Evolutionary conservation across 1,284 basidiomycete species (phyloP).

Genomic region (Tilletia horrida): DNA sequence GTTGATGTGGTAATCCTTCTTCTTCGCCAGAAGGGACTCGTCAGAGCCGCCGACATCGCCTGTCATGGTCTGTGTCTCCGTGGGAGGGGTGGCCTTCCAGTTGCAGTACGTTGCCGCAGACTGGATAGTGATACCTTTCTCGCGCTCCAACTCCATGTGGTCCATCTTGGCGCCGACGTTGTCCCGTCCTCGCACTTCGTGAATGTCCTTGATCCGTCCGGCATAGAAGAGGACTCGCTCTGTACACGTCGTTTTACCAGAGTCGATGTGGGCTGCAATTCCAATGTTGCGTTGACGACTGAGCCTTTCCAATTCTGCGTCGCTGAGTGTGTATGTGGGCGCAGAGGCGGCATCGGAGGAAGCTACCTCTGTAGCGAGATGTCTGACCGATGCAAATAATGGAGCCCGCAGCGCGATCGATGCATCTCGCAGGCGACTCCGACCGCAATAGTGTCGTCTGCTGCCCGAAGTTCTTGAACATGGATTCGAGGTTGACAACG

Average conservation of each 20-base stretch:
- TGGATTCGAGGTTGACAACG: too few relatives aligned
- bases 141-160: constrained; percentile 80
- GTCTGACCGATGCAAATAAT: background rate
- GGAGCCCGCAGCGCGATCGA: background rate
- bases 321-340: background rate
- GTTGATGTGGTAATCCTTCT: constrained; percentile 63
- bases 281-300: constrained; percentile 57
- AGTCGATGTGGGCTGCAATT: constrained; percentile 65
- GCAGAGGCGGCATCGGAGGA: background rate
- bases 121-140: constrained; percentile 86
- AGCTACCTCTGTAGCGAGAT: background rate
- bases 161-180: constrained; percentile 85
- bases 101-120: constrained; percentile 92
- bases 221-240: constrained; percentile 96
- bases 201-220: constrained; percentile 89
- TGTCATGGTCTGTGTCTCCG: constrained; percentile 70
- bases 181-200: constrained; percentile 92
- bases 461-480: too few relatives aligned
- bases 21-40: constrained; percentile 31
- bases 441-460: too few relatives aligned
- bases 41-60: constrained; percentile 41
- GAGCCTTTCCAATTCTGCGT: background rate
- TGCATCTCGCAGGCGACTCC: too few relatives aligned
- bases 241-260: constrained; percentile 97
- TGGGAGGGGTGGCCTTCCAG: constrained; percentile 70